These are phyloP conservation scores for Filobasidium wieringae DNA, from an alignment of 768 basidiomycete genomes.

Conservation along the genomic window DNA sequence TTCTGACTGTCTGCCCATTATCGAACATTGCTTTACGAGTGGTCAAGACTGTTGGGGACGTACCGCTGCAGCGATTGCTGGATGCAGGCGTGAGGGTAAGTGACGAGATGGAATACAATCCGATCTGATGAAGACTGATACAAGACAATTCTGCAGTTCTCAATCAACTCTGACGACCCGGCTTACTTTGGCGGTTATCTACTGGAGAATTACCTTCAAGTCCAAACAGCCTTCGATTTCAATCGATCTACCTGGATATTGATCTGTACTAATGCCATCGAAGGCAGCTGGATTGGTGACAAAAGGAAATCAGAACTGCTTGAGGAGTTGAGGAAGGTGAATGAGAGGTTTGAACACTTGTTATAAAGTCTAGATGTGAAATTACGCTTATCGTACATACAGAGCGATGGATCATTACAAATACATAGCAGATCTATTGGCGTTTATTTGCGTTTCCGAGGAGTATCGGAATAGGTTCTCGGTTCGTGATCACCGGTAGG, in stretches of 20 bases:
- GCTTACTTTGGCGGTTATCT: constrained; percentile 21
- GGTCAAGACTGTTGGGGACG: constrained; percentile 13
- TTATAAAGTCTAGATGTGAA: background rate
- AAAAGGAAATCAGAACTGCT: constrained; percentile 17
- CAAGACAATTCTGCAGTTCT: constrained; percentile 4
- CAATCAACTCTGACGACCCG: constrained; percentile 25
- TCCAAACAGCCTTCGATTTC: constrained; percentile 17
- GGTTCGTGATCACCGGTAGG: background rate
- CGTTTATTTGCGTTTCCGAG: too few relatives aligned
- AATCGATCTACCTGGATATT: constrained; percentile 15
- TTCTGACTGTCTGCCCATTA: constrained; percentile 23
- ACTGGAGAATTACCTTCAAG: constrained; percentile 19
- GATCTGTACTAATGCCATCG: constrained; percentile 16
- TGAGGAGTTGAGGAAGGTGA: constrained; percentile 2
- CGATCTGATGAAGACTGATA: background rate
- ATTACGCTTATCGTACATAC: background rate
- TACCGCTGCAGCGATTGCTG: constrained; percentile 19
- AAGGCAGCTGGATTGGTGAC: constrained; percentile 18
- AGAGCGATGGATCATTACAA: too few relatives aligned
- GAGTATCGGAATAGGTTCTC: too few relatives aligned
- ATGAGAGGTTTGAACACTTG: background rate
- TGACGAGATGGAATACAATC: background rate
- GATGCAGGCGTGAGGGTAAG: constrained; percentile 15
- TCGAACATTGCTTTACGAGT: constrained; percentile 19
- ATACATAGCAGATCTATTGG: background rate